Evolutionary conservation across 2,329 filamentous ascomycete genomes (phyloP), one percentile per base, ranked within the genome.

Genomic region (Lecanoromycetidae sp.): DNA sequence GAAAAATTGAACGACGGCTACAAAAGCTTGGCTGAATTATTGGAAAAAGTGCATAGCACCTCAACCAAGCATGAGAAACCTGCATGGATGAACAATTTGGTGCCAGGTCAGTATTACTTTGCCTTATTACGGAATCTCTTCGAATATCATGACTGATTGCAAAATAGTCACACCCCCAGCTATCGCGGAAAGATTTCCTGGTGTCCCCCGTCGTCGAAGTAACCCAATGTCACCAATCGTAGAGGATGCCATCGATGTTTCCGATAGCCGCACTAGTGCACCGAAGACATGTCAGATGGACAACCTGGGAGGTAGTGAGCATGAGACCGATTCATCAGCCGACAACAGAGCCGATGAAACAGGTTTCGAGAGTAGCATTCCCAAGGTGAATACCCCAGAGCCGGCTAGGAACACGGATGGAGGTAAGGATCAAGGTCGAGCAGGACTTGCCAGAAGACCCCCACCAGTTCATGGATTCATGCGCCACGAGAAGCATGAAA

Each of bases 51-150:
- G 12, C 19, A 6, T 13, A 26, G 38, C 10, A n/a, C 5, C 25
- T 15, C 17, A 13, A 19, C 30, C 6, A 2, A 19, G 6, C 25
- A 41, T 15, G n/a, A 19, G 26, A 41, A 41, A 27, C 38, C 38
- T 19, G 25, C 38, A 26, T 41, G 38, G 38, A 41, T 41, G 38
- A 17, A 41, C 2, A 41, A 41, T 22, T 6, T 41, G 38, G 26
- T 41, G 15, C 38, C 38, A 41, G 38, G 38, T 30, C 25, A 19
- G 38, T 41, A 12, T 6, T 5, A 13, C 30, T 19, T 13, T n/a
- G 15, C 15, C 17, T 15, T 40, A 7, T 27, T 20, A 5, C 12
- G 7, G 6, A 30, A 27, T 22, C 6, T 30, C n/a, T n/a, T n/a
- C n/a, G 9, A 13, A 2, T 29, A 25, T 41, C 15, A 41, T 19